Base-by-base conservation (phyloP, 1,139 yeast species). In the Candida buenavistaensis region DNA sequence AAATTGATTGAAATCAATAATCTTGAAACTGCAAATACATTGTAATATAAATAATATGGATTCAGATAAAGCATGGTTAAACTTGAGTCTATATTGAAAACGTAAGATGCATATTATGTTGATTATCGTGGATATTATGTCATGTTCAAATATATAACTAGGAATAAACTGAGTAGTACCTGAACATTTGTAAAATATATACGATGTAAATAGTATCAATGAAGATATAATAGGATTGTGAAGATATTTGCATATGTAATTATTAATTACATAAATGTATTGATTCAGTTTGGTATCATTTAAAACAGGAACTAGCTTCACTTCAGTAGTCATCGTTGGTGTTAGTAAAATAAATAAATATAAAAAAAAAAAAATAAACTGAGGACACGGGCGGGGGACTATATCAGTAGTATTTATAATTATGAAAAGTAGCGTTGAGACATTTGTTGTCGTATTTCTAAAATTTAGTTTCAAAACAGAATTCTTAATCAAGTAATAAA, bases 201-300 rank as follows among this genome's bases (percentile, higher is more conserved):
- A 71, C 3, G 82, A 77, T 38, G 77, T 66, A 36, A 83, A 78
- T 24, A 76, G 84, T 7, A 78, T 22, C 12, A 22, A 78, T 42
- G 89, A 82, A 35, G 95, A 85, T 46, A 60, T 82, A 12, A 82
- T 80, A 2, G 83, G 81, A 47, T 60, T 82, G 26, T 41, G 45
- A 17, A 46, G 14, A 4, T 36, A 27, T 25, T 41, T 27, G 25
- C 48, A 43, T 6, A 46, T 23, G 21, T 38, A 43, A 11, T 35
- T 19, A 25, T 46, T 44, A 20, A 46, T 32, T 8, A 41, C 15
- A 26, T 40, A 33, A 12, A 38, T 23, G 12, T 36, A 39, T 11
- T 28, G 29, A 29, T 38, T 23, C 4, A 27, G 27, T 17, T 30
- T 16, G 16, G 7, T 17, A 17, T 6, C 7, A 7, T 17, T 17